Evolutionary conservation across 179 eudicot genomes (phyloP).

Genomic region (Camellia oleifera): DNA sequence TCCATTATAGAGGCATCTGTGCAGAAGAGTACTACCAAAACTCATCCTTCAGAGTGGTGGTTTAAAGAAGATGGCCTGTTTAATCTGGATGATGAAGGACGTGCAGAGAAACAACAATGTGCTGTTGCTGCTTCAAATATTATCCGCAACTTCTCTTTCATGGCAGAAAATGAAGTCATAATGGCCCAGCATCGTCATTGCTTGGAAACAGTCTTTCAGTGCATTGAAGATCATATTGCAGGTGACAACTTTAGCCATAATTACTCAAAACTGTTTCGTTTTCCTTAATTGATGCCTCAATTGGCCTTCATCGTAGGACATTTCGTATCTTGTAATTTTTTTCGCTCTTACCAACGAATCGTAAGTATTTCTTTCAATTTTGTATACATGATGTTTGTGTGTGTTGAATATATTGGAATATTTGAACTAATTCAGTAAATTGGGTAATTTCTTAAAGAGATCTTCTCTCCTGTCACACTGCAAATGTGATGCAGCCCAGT

Average conservation of each 20-base stretch:
- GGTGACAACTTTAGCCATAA: slow-evolving; percentile 35
- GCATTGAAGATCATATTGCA: slow-evolving; percentile 76
- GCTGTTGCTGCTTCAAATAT: slow-evolving; percentile 97
- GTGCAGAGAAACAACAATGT: slow-evolving; percentile 87
- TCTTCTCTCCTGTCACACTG: neutral
- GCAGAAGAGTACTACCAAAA: slow-evolving; percentile 46
- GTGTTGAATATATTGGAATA: slow-evolving; percentile 4
- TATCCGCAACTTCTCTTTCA: slow-evolving; percentile 90
- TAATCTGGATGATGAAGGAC: slow-evolving; percentile 91
- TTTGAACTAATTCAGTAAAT: neutral
- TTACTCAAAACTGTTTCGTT: neutral
- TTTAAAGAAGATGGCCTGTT: slow-evolving; percentile 92
- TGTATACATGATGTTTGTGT: neutral
- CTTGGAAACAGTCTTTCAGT: slow-evolving; percentile 85
- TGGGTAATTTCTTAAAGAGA: neutral
- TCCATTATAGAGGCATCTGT: slow-evolving; percentile 47
- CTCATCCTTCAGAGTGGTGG: slow-evolving; percentile 76
- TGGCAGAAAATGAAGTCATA: slow-evolving; percentile 86
- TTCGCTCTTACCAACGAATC: neutral
- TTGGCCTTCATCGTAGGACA: neutral
- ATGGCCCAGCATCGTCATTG: slow-evolving; percentile 96
- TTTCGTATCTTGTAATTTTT: neutral
- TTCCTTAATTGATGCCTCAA: neutral
- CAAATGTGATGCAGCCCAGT: neutral
- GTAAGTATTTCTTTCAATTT: neutral